Evolutionary conservation across 2,329 filamentous ascomycete genomes (phyloP), one percentile per base, ranked within the genome.

Genomic region (Orbilia javanica): DNA sequence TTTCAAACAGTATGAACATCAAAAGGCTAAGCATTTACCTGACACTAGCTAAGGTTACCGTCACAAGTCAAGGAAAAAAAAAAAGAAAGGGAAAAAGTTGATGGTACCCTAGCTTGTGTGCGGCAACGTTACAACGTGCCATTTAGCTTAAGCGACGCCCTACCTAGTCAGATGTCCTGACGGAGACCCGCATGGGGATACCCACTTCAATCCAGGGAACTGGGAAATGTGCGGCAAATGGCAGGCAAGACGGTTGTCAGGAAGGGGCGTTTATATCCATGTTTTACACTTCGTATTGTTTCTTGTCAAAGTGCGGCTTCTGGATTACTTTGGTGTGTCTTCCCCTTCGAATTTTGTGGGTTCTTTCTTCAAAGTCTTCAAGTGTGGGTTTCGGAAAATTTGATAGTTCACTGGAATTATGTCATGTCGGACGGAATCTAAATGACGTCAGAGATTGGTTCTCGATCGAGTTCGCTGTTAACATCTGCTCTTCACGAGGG

Each of bases 201-300:
- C 3, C 10, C 39, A 60, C 39, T 52, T 34, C 11, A 20, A 67
- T 44, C 62, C 74, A 72, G 55, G 53, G 63, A 55, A 15, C 67
- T 44, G 72, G 39, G 72, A 44, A 44, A 77, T 78, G 74, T 78
- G 74, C 74, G 74, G 74, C 74, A 78, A 42, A 48, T 52, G 44
- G 29, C 64, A 70, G 48, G 27, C 50, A 4, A 34, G 34, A n/a
- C 31, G 36, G 42, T n/a, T 44, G 5, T 20, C 42, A 6, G 42
- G 42, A 20, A 20, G 42, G 42, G 22, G 34, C 29, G 53, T 63
- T 64, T 53, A 68, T 67, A 76, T 46, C 46, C 13, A 10, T 69
- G 57, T 69, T 39, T 48, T 7, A 4, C 1, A 6, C 25, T 11
- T 25, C 29, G 53, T 52, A 48, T 42, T 55, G 39, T 55, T 53